These are phyloP conservation scores for Haplosporangium sp. DNA, from an alignment of 371 early-diverging fungal genomes.

Conservation along the genomic window DNA sequence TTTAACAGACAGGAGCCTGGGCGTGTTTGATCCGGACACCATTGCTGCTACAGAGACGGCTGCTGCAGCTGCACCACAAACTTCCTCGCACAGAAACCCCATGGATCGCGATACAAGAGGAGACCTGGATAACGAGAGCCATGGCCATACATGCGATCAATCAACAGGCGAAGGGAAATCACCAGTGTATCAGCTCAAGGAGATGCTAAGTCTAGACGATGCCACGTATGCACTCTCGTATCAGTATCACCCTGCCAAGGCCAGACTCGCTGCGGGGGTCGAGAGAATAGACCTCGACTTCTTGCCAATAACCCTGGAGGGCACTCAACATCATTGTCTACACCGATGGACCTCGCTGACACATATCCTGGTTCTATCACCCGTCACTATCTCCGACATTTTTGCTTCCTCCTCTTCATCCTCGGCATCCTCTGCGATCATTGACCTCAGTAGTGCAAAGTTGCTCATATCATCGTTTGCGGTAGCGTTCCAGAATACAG, in stretches of 20 bases:
- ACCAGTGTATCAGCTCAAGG: slow-evolving; percentile 28
- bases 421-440: slow-evolving; percentile 49
- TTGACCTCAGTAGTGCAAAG: slow-evolving; percentile 76
- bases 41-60: not conserved
- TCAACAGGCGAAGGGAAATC: not conserved
- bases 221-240: slow-evolving; percentile 49
- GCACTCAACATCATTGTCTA: slow-evolving; percentile 32
- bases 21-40: slow-evolving; percentile 30
- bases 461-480: slow-evolving; percentile 77
- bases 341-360: slow-evolving; percentile 54
- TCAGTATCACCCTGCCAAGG: slow-evolving; percentile 49
- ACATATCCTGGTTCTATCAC: slow-evolving; percentile 49
- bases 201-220: slow-evolving; percentile 49
- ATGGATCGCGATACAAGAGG: not conserved
- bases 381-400: slow-evolving; percentile 54
- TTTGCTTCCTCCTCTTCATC: slow-evolving; percentile 39
- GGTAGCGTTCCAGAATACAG: slow-evolving; percentile 80
- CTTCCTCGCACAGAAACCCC: not conserved
- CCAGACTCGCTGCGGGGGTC: slow-evolving; percentile 21
- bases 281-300: slow-evolving; percentile 46
- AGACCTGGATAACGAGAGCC: not conserved
- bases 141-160: not conserved
- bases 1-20: slow-evolving; percentile 30
- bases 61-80: not conserved
- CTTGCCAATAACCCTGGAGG: slow-evolving; percentile 32